phyloP scores from a whole-genome alignment of 305 asterid genomes.

The Solanum chacoense region DNA sequence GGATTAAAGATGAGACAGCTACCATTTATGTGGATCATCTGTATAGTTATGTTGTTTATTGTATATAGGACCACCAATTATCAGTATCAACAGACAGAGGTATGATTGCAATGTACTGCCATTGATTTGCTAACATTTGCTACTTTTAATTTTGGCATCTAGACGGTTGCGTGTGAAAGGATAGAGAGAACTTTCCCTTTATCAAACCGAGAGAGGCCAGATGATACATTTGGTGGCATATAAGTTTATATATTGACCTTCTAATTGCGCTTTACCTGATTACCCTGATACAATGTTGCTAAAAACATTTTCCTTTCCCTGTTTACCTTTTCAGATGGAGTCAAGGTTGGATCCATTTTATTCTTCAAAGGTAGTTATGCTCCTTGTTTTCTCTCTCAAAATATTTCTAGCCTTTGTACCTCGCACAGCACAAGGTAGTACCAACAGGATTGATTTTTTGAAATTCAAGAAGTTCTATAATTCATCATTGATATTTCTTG shows the following conservation, averaged over 20 bases:
- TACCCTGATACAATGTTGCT: background rate
- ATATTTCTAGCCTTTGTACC: background rate
- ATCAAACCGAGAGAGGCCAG: background rate
- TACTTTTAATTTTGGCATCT: background rate
- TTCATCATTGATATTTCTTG: background rate
- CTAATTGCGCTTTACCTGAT: background rate
- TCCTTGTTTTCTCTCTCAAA: background rate
- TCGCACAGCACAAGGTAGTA: background rate
- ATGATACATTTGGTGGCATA: background rate
- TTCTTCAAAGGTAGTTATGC: slow-evolving; percentile 35
- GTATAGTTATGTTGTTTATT: slow-evolving; percentile 63
- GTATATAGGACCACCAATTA: slow-evolving; percentile 77
- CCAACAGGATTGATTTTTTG: background rate
- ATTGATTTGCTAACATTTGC: background rate
- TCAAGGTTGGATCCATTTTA: slow-evolving; percentile 47
- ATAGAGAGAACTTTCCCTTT: background rate
- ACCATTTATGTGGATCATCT: slow-evolving; percentile 66
- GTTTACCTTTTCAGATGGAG: slow-evolving; percentile 53
- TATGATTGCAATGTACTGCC: slow-evolving; percentile 10
- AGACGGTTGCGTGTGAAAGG: background rate
- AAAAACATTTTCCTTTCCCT: slow-evolving; percentile 6
- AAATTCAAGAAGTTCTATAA: background rate
- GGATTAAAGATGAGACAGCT: slow-evolving; percentile 70
- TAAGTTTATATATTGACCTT: background rate
- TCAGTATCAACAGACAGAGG: slow-evolving; percentile 84